A percentile compares a stretch with the other conserved stretches of the same genome.
Evolutionary conservation across 805 yeast genomes (phyloP).

Genomic region (Monosporozyma solicola): DNA sequence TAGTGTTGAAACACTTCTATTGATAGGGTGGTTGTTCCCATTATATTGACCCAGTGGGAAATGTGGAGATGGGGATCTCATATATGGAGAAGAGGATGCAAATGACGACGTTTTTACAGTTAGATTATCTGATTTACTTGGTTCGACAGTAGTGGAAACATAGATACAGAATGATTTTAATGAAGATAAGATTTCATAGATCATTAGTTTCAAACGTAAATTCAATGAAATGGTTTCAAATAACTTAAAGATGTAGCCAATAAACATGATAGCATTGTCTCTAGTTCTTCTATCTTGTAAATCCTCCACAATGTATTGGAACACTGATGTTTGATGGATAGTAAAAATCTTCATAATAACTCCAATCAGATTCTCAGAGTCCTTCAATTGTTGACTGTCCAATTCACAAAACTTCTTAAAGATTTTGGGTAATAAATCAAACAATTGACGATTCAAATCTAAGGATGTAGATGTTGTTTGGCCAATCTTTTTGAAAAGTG

Average conservation of each 20-base stretch:
- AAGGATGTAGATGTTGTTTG: slow-evolving; percentile 3
- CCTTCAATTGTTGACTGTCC: slow-evolving; percentile 6
- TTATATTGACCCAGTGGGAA: not conserved
- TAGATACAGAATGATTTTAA: slow-evolving; percentile 24
- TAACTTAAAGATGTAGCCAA: slow-evolving; percentile 13
- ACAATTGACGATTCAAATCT: slow-evolving; percentile 7
- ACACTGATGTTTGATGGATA: slow-evolving; percentile 23
- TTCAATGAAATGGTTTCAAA: slow-evolving; percentile 23
- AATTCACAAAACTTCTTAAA: slow-evolving; percentile 9
- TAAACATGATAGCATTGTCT: slow-evolving; percentile 4
- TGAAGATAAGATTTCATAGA: slow-evolving; percentile 26
- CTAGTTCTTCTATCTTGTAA: slow-evolving; percentile 5
- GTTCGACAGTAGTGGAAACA: slow-evolving; percentile 11
- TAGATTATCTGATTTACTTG: not conserved
- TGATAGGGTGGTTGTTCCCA: not conserved
- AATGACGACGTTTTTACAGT: not conserved
- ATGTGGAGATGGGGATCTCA: not conserved
- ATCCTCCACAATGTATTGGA: slow-evolving; percentile 13
- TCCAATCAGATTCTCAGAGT: slow-evolving; percentile 12
- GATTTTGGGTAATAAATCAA: slow-evolving; percentile 9
- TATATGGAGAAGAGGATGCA: not conserved
- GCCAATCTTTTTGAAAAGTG: slow-evolving; percentile 17
- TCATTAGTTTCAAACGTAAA: slow-evolving; percentile 22
- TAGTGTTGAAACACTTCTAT: not conserved
- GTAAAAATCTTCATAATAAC: slow-evolving; percentile 21